Percentiles rank a stretch among this genome's conserved stretches.
Conservation (phyloP, 2,329 filamentous ascomycete genomes). For the Penicillium sp. region DNA sequence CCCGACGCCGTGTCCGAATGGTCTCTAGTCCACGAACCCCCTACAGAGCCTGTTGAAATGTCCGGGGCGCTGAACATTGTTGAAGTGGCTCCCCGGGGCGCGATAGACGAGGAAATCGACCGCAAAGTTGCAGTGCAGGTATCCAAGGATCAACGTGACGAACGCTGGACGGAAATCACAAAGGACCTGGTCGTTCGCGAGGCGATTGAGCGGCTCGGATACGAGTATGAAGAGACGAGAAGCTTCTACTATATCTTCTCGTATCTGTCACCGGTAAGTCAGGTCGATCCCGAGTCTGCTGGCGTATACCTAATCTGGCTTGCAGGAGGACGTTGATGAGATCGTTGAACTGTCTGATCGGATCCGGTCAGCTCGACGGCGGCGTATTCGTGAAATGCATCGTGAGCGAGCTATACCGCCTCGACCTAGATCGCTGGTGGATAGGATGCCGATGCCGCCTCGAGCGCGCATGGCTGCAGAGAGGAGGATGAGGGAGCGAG, state of each 20-base stretch:
- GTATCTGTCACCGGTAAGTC: constrained; percentile 78
- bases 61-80: constrained; percentile 17
- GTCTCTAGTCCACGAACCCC: constrained; percentile 74
- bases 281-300: background rate
- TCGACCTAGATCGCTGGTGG: constrained; percentile 13
- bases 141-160: constrained; percentile 43
- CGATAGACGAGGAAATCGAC: constrained; percentile 57
- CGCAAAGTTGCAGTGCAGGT: constrained; percentile 44
- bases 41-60: constrained; percentile 16
- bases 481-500: constrained; percentile 25
- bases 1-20: constrained; percentile 70
- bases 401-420: constrained; percentile 36
- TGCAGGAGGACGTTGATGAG: constrained; percentile 76
- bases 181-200: constrained; percentile 84
- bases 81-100: constrained; percentile 18
- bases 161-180: constrained; percentile 95
- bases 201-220: constrained; percentile 77
- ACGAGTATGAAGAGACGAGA: constrained; percentile 85
- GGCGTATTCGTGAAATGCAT: constrained; percentile 56
- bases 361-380: constrained; percentile 63
- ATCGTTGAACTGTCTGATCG: constrained; percentile 78
- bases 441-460: constrained; percentile 19
- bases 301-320: background rate
- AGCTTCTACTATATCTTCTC: constrained; percentile 89
- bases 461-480: constrained; percentile 18